These are phyloP conservation scores for Vitis hybrid DNA, from an alignment of 177 flowering plant species.

Conservation along the genomic window DNA sequence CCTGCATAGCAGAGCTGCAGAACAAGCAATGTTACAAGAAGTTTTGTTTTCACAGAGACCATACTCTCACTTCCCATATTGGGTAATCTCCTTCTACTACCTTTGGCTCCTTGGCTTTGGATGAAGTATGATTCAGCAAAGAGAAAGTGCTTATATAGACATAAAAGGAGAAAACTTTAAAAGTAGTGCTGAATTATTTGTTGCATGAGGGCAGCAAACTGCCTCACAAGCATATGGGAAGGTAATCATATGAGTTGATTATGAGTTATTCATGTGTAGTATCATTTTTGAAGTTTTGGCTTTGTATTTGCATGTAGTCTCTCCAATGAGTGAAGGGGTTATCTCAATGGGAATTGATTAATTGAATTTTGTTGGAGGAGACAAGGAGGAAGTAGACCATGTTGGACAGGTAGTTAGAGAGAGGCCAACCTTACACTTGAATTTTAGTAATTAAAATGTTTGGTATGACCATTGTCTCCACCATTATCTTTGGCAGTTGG, in stretches of 20 bases:
- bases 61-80: conserved; percentile 23
- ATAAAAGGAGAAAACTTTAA: too few species aligned
- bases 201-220: conserved; percentile 10
- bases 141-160: too few species aligned
- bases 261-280: too few species aligned
- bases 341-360: background rate
- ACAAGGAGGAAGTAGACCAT: conserved; percentile 38
- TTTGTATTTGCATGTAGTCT: too few species aligned
- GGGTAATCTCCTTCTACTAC: background rate
- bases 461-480: too few species aligned
- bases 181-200: conserved; percentile 2
- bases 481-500: too few species aligned
- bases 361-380: conserved; percentile 42
- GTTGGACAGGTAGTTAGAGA: conserved; percentile 40
- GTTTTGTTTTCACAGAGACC: conserved; percentile 54
- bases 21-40: conserved; percentile 47
- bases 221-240: background rate
- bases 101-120: background rate
- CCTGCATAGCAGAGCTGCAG: conserved; percentile 73
- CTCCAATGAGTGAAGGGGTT: too few species aligned
- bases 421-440: background rate
- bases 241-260: too few species aligned
- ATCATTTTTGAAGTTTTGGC: too few species aligned
- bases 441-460: background rate
- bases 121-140: background rate